Evolutionary conservation across 139 green algal species (phyloP).

Genomic region (Chlamydomonas sp.): DNA sequence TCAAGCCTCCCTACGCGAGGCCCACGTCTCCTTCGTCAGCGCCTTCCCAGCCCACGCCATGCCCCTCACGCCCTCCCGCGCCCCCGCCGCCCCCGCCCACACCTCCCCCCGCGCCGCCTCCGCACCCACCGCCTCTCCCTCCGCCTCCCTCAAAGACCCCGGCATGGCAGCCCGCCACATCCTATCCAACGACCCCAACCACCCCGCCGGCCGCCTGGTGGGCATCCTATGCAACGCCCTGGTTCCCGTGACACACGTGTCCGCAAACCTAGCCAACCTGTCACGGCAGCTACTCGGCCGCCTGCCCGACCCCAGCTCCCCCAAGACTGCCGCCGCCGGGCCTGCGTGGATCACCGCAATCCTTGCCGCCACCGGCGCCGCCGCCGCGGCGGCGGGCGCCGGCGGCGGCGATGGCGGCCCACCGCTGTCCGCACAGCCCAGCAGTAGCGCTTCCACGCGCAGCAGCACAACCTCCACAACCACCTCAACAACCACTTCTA

Average conservation of each 20-base stretch:
- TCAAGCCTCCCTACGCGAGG: neutral
- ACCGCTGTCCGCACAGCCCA: no score
- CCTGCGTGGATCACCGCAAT: no score
- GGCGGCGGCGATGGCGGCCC: no score
- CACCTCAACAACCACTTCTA: no score
- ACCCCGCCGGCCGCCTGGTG: slow-evolving; percentile 5
- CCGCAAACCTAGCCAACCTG: neutral
- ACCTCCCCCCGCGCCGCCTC: neutral
- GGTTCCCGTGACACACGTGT: neutral
- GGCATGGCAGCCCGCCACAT: neutral
- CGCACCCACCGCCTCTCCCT: neutral
- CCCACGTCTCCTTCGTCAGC: neutral
- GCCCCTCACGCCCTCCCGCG: neutral
- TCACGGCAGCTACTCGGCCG: slow-evolving; percentile 3
- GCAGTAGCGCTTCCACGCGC: no score
- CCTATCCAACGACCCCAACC: slow-evolving; percentile 6
- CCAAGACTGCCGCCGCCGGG: neutral
- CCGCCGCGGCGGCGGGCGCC: no score
- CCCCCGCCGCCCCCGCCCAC: neutral
- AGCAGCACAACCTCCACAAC: no score
- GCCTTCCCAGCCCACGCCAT: slow-evolving; percentile 8
- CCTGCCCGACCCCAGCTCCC: neutral
- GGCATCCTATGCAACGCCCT: neutral
- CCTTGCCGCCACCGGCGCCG: no score
- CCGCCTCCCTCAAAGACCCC: neutral